Base-by-base conservation (phyloP, 352 stramenopile genomes). In the Blastocystis sp. region DNA sequence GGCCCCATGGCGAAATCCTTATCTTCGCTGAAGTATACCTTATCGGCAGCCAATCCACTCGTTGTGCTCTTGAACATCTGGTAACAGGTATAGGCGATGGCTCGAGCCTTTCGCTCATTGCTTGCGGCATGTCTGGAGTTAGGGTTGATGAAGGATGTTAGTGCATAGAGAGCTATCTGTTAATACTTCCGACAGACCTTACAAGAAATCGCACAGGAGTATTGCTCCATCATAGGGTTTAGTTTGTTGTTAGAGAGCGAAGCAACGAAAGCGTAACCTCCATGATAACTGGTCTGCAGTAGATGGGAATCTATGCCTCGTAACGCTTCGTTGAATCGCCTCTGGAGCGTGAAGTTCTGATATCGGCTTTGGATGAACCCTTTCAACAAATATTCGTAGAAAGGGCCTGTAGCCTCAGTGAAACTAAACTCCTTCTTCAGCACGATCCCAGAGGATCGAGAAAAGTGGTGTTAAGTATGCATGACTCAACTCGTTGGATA, bases 341-440 rank as follows among this genome's bases (percentile, higher is more conserved):
- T 90, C n/a, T 94, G 91, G 45, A 91, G 63, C 18, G 55, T 45
- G 8, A 55, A 87, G 91, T 96, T 94, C 37, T 70, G 92, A 66
- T 92, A 94, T 54, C 95, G 95, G 55, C 95, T 96, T 92, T 98
- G 97, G n/a, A 99, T 91, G 92, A 95, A 98, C 50, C 96, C 93
- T 92, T 99, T 99, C 54, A 99, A 91, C 73, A 99, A 91, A 91
- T 99, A 99, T 92, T 99, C 96, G 91, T 99, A 99, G 90, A 98
- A 97, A 16, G 94, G 98, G 91, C 99, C 97, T 59, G 90, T 37
- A 56, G 37, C 30, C 88, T 90, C 64, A 65, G 90, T 53, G 9
- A 81, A 54, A 7, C 66, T 87, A 18, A 64, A 81, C 24, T 56
- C 54, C 54, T 55, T 37, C 39, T 81, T 39, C 26, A 45, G 56